Conservation (phyloP, 306 rosid species). For the Prunus salicina region DNA sequence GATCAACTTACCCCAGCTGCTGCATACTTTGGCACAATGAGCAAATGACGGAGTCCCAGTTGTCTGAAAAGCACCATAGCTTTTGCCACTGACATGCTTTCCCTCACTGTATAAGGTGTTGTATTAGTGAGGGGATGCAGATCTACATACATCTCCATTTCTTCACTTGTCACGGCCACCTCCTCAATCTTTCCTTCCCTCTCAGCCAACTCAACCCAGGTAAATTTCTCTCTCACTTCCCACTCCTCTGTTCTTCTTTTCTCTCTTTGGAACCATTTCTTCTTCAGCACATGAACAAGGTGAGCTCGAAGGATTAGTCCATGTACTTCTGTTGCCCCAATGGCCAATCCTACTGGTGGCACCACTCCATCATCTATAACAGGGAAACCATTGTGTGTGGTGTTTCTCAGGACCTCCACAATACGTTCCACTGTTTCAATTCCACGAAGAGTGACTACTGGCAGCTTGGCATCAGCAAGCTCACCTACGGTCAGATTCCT, state of each 20-base stretch:
- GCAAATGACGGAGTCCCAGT: conserved; percentile 87
- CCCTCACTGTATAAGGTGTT: conserved; percentile 74
- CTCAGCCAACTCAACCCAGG: conserved; percentile 75
- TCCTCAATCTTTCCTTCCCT: conserved; percentile 68
- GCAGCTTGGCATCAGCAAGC: conserved; percentile 70
- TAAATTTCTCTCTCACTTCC: conserved; percentile 86
- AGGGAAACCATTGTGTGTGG: conserved; percentile 83
- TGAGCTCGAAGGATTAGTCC: conserved; percentile 84
- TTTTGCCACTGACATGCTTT: conserved; percentile 76
- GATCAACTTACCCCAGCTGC: conserved; percentile 68
- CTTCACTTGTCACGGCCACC: conserved; percentile 63
- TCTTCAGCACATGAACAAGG: conserved; percentile 66
- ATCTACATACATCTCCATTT: conserved; percentile 87
- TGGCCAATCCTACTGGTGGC: conserved; percentile 41
- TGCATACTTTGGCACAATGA: conserved; percentile 69
- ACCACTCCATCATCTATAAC: conserved; percentile 54
- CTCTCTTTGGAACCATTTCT: conserved; percentile 78
- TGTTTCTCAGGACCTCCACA: conserved; percentile 76
- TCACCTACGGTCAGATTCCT: conserved; percentile 81
- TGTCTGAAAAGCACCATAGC: conserved; percentile 86
- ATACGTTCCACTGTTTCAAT: conserved; percentile 68
- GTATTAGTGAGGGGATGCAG: conserved; percentile 87
- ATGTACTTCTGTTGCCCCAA: conserved; percentile 59
- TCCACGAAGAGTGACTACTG: conserved; percentile 63
- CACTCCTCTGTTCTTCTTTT: conserved; percentile 74